phyloP scores from a whole-genome alignment of 139 green algal genomes.

The Tetratostichococcus sp. region DNA sequence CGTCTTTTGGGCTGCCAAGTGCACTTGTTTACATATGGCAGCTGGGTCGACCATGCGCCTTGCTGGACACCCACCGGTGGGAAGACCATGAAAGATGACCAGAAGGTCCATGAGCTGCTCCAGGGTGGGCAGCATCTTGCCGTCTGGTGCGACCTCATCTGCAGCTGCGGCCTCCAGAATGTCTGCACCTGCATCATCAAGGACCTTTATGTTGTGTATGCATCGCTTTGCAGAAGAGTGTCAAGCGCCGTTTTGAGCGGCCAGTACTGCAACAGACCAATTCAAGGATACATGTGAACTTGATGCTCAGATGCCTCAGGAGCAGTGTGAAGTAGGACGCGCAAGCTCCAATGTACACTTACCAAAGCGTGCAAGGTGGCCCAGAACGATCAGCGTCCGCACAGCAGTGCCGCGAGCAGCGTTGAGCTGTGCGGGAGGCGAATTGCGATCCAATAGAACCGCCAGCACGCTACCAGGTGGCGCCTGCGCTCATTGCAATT shows the following conservation, averaged over 20 bases:
- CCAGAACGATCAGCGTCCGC: slow-evolving; percentile 55
- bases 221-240: no score
- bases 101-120: not conserved
- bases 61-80: not conserved
- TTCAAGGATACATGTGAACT: no score
- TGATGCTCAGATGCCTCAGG: not conserved
- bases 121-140: not conserved
- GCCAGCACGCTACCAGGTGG: slow-evolving; percentile 20
- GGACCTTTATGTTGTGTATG: no score
- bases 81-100: not conserved
- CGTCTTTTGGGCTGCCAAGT: no score
- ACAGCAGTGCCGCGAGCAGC: not conserved
- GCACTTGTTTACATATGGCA: no score
- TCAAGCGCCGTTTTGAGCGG: no score
- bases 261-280: no score
- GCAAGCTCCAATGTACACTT: not conserved
- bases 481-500: no score
- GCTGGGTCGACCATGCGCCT: not conserved
- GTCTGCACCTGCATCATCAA: slow-evolving; percentile 1
- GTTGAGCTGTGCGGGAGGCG: not conserved
- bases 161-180: slow-evolving; percentile 36
- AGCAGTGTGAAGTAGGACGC: not conserved
- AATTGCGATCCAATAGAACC: not conserved
- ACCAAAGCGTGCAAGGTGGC: slow-evolving; percentile 67
- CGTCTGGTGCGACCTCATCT: not conserved